Base-by-base conservation (phyloP, 2,329 filamentous ascomycete species). In the Pestalotiopsis sp. region DNA sequence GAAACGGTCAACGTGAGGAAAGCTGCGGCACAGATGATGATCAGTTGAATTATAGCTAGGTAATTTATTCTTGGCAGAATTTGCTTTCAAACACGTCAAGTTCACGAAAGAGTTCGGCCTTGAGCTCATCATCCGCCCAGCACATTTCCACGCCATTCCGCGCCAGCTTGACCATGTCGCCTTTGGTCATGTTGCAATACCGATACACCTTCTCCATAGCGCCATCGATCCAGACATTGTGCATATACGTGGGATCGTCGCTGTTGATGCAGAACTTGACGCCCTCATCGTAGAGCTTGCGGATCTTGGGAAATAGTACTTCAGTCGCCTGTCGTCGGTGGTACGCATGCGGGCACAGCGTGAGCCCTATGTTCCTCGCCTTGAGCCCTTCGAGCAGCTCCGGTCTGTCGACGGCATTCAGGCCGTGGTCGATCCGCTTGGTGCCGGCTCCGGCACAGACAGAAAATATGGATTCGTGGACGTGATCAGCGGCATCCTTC, bases 231-330 rank as follows among this genome's bases (percentile, higher is more conserved):
- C 84, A 87, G 45, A 83, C 81, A 68, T 86, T 79, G 68, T 85
- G 82, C 77, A 86, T 83, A 66, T 85, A 84, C 3, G 83, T 81
- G 13, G 84, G 84, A 70, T 86, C 84, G 71, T 86, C 84, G 66
- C 82, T 84, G 67, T 83, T 83, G 69, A 86, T 82, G 64, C 81
- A 82, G 62, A 85, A 78, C 59, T 81, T 81, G n/a, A 86, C 79
- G 0, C 83, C 84, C 5, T 75, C 78, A 41, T 85, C 81, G 68
- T 81, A 78, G 25, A 85, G 77, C 57, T 73, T 79, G 20, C 80
- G 77, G 57, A 86, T 81, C 59, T 83, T 83, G 1, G 82, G 76
- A 65, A 85, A 84, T 3, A 83, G 71, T 31, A 82, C 78, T 1
- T 81, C 80, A 1, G 80, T 81, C 27, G 81, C 78, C 64, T 83